Evolutionary conservation across 2,329 filamentous ascomycete genomes (phyloP), one percentile per base, ranked within the genome.

Genomic region (Dactylellina haptotyla): DNA sequence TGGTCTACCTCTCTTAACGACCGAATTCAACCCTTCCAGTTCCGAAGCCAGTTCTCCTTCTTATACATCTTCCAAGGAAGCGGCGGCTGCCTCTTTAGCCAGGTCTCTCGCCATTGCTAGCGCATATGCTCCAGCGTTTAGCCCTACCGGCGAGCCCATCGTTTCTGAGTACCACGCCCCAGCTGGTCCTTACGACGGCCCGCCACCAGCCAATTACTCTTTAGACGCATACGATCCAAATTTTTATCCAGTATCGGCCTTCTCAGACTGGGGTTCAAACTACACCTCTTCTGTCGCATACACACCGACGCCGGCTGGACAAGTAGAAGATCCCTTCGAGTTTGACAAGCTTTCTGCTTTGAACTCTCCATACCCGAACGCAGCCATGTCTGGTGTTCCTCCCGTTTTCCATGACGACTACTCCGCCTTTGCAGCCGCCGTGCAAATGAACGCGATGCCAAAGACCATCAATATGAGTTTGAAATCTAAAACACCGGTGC

Each of bases 191-290:
- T 73, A 66, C 34, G 71, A 74, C 25, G 50, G 75, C 59, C 54
- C 73, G 32, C 73, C 76, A 30, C 51, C 75, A 43, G 53, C 62
- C 18, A 59, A 67, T 51, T 73, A 66, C 51, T 62, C 56, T 1
- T 32, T 66, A 16, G 56, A 65, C 43, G 65, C 61, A 28, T 75
- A 70, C 28, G 70, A 59, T 16, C 63, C 72, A 23, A 77, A 76
- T 28, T 76, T 75, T n/a, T 78, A 76, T 57, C 77, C 77, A 16
- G 61, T 74, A 10, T 78, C 77, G 20, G 76, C 70, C n/a, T 78
- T 78, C 41, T 78, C 77, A 4, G 77, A 78, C 53, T 78, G 77
- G 50, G 76, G 77, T 20, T 78, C 76, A 18, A 76, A 69, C 50
- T 39, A 77, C 72, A 59, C 56, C 46, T 76, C 77, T 26, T 75